phyloP scores from a whole-genome alignment of 306 rosid species.

The Ceratonia siliqua region DNA sequence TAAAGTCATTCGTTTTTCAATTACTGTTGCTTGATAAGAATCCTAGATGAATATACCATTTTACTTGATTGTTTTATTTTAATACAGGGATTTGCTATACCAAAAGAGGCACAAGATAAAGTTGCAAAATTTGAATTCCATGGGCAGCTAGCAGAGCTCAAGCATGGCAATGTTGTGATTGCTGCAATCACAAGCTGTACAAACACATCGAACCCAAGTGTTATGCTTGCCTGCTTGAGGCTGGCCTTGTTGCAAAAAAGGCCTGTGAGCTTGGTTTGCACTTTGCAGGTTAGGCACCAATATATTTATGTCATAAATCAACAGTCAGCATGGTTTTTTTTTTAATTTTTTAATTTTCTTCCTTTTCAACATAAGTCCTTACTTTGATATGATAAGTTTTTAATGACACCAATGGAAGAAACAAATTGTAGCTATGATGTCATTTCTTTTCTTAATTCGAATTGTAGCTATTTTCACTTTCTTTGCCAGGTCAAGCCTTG shows the following conservation, averaged over 20 bases:
- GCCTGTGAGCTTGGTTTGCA: slow-evolving; percentile 82
- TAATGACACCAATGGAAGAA: slow-evolving; percentile 8
- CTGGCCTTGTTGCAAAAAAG: slow-evolving; percentile 93
- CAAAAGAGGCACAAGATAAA: slow-evolving; percentile 78
- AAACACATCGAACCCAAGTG: slow-evolving; percentile 97
- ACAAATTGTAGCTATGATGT: slow-evolving; percentile 18
- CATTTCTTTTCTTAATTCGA: neutral
- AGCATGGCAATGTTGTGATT: slow-evolving; percentile 90
- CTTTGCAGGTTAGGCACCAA: slow-evolving; percentile 65
- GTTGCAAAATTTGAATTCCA: slow-evolving; percentile 82
- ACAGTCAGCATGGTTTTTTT: too few relatives aligned
- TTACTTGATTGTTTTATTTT: slow-evolving; percentile 23
- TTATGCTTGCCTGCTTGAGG: slow-evolving; percentile 99
- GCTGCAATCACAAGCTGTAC: slow-evolving; percentile 99
- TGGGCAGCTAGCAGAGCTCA: slow-evolving; percentile 93
- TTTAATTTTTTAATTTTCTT: neutral
- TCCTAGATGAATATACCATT: neutral
- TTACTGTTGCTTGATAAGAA: neutral
- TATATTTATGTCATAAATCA: neutral
- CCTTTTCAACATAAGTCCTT: slow-evolving; percentile 8
- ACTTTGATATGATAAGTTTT: neutral
- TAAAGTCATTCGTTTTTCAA: neutral
- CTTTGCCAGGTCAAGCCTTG: slow-evolving; percentile 89
- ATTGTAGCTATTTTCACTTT: slow-evolving; percentile 14
- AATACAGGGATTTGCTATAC: slow-evolving; percentile 86